phyloP scores from a whole-genome alignment of 495 filamentous ascomycete genomes.

The Bathelium albidoporum region DNA sequence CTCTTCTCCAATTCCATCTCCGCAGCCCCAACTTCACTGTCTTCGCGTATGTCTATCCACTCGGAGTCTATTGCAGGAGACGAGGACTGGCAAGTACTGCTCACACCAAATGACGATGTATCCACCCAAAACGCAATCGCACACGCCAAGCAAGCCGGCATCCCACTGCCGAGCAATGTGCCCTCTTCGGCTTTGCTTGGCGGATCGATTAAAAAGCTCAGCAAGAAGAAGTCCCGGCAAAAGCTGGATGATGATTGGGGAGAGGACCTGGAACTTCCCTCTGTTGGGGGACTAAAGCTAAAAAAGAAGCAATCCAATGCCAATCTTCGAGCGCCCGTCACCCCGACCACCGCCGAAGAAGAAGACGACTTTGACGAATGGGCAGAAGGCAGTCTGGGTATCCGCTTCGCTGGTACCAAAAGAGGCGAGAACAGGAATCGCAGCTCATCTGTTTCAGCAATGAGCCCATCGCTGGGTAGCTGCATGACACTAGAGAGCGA shows the following conservation, averaged over 20 bases:
- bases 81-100: conserved; percentile 73
- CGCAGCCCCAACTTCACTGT: conserved; percentile 59
- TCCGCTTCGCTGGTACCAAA: conserved; percentile 73
- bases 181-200: conserved; percentile 90
- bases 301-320: conserved; percentile 35
- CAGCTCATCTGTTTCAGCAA: conserved; percentile 74
- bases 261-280: conserved; percentile 77
- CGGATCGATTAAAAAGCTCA: conserved; percentile 86
- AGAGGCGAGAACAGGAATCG: conserved; percentile 60
- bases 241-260: conserved; percentile 82
- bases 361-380: conserved; percentile 80
- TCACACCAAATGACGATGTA: conserved; percentile 68
- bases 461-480: conserved; percentile 85
- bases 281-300: conserved; percentile 23
- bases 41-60: conserved; percentile 64
- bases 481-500: conserved; percentile 89
- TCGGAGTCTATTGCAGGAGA: conserved; percentile 63
- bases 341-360: conserved; percentile 26
- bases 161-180: conserved; percentile 80
- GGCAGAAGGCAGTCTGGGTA: conserved; percentile 85
- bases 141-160: conserved; percentile 77
- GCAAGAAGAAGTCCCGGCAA: conserved; percentile 61
- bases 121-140: conserved; percentile 75
- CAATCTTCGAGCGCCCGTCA: neutral
- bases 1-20: conserved; percentile 46